Conservation (phyloP, 495 filamentous ascomycete species). For the Gamarada debralockiae region DNA sequence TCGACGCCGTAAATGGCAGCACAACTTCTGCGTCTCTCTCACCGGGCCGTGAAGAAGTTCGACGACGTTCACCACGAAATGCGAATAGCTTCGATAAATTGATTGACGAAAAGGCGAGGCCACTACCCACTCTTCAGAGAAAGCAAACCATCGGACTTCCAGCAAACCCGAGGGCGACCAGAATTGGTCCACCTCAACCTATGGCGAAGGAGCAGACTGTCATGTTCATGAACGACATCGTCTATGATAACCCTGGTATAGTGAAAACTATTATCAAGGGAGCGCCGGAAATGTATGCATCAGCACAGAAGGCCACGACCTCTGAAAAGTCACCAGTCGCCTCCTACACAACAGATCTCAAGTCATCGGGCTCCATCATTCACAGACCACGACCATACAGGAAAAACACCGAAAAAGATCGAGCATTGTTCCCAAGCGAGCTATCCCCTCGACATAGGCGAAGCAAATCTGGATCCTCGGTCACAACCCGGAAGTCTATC, state of each 20-base stretch:
- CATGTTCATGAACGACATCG: constrained; percentile 49
- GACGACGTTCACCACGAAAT: constrained; percentile 22
- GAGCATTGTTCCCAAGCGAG: constrained; percentile 38
- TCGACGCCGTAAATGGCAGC: constrained; percentile 17
- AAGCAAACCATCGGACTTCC: constrained; percentile 46
- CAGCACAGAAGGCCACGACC: constrained; percentile 15
- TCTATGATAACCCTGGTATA: constrained; percentile 41
- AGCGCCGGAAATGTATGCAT: constrained; percentile 27
- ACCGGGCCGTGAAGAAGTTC: constrained; percentile 24
- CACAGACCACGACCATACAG: constrained; percentile 50
- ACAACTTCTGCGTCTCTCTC: constrained; percentile 24
- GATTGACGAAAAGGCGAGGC: constrained; percentile 5
- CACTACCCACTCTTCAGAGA: constrained; percentile 38
- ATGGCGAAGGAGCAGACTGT: constrained; percentile 39
- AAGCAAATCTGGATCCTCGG: constrained; percentile 40
- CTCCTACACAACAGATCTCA: constrained; percentile 17
- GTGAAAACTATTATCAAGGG: constrained; percentile 42
- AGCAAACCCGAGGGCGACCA: constrained; percentile 43
- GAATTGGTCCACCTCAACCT: constrained; percentile 25
- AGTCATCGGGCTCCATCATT: constrained; percentile 32
- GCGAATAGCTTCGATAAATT: constrained; percentile 10
- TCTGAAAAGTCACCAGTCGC: constrained; percentile 10
- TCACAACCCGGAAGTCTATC: constrained; percentile 38
- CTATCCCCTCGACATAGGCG: constrained; percentile 35
- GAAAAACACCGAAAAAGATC: constrained; percentile 35